Percentiles rank a stretch among this genome's conserved stretches.
phyloP scores from a whole-genome alignment of 495 filamentous ascomycete genomes.

The Penicillium ochrochloron region DNA sequence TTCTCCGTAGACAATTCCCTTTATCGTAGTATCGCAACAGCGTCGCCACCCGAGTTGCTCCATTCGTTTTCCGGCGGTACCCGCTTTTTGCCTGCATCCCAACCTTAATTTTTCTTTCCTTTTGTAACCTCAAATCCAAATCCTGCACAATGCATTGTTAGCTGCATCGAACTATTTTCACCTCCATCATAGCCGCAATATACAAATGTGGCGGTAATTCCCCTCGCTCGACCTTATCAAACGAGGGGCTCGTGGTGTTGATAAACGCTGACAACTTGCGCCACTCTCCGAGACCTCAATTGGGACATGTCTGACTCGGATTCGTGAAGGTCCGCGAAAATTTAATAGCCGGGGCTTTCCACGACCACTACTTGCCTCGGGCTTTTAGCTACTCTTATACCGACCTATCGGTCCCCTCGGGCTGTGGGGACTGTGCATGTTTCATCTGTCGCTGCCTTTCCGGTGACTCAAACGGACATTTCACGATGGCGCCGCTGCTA shows the following conservation, averaged over 20 bases:
- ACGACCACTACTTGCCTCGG: not conserved
- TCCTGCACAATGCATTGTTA: conserved; percentile 29
- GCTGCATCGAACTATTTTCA: not conserved
- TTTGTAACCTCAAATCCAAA: conserved; percentile 12
- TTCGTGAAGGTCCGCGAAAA: conserved; percentile 4
- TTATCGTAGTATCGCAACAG: not conserved
- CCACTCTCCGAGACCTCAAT: conserved; percentile 17
- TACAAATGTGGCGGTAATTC: conserved; percentile 10
- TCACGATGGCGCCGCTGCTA: conserved; percentile 43
- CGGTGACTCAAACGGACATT: conserved; percentile 6
- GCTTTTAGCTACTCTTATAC: not conserved
- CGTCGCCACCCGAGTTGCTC: conserved; percentile 26
- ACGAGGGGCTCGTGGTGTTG: not conserved
- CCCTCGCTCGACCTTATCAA: not conserved
- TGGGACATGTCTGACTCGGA: conserved; percentile 14
- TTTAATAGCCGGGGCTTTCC: conserved; percentile 5
- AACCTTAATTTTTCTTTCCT: conserved; percentile 33
- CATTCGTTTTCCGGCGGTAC: conserved; percentile 33
- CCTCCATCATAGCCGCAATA: not conserved
- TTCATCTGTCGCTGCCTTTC: not conserved
- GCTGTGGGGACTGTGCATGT: not conserved
- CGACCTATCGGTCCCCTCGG: not conserved
- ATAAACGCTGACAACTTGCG: conserved; percentile 7
- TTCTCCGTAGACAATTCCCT: conserved; percentile 2
- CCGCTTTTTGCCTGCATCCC: conserved; percentile 33